A percentile compares a stretch with the other conserved stretches of the same genome.
Conservation (phyloP, 2,329 filamentous ascomycete species). For the Akanthomyces muscarius region DNA sequence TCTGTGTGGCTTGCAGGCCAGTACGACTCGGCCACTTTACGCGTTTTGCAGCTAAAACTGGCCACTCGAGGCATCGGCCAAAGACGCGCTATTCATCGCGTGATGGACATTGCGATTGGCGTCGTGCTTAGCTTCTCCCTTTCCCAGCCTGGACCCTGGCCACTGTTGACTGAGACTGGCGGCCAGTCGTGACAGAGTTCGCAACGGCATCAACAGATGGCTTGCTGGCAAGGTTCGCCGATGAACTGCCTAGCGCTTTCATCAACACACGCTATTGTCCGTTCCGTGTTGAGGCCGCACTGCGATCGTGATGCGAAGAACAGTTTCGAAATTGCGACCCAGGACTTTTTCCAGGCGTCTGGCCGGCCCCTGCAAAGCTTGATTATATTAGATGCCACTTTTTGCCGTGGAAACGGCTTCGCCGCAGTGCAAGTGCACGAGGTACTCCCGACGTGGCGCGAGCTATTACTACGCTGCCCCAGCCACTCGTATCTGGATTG, state of each 20-base stretch:
- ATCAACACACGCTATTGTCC: neutral
- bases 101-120: slow-evolving; percentile 9
- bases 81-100: neutral
- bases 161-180: neutral
- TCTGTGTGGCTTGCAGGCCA: neutral
- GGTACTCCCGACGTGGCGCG: neutral
- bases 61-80: neutral
- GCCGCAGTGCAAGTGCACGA: neutral
- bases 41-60: neutral
- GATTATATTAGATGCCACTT: neutral
- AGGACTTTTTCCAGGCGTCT: neutral
- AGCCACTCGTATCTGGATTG: slow-evolving; percentile 10
- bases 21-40: neutral
- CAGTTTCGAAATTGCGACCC: neutral
- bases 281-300: neutral
- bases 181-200: neutral
- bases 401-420: neutral
- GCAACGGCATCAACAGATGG: neutral
- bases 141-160: neutral
- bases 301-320: neutral
- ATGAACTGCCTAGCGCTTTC: neutral
- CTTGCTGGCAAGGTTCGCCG: neutral
- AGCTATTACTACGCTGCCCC: neutral
- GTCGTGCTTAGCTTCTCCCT: neutral
- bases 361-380: neutral